Conservation (phyloP, 2,329 filamentous ascomycete genomes). For the Aspergillus carbonarius region DNA sequence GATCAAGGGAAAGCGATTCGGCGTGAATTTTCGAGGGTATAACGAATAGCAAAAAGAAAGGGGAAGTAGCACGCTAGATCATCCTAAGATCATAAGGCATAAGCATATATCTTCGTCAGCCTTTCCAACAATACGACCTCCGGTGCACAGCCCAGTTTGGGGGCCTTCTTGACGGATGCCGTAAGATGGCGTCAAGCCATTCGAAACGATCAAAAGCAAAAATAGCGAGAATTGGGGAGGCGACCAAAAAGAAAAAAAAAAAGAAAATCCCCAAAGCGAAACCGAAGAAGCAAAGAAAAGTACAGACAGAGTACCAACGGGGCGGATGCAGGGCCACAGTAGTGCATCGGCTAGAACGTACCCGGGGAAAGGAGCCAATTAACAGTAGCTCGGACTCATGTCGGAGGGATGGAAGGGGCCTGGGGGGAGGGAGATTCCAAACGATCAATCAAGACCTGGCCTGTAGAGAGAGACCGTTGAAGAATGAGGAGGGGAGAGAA, state of each 20-base stretch:
- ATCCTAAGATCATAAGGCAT: slow-evolving; percentile 7
- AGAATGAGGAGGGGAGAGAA: background rate
- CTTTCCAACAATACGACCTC: slow-evolving; percentile 5
- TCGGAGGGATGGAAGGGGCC: slow-evolving; percentile 1
- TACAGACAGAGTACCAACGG: background rate
- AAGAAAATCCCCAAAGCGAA: slow-evolving; percentile 3
- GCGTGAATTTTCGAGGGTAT: background rate
- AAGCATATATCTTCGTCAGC: slow-evolving; percentile 9
- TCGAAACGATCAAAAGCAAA: background rate
- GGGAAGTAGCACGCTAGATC: background rate
- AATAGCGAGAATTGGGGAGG: background rate
- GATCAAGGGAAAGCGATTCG: background rate
- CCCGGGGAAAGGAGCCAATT: slow-evolving; percentile 20
- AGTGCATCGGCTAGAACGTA: slow-evolving; percentile 15
- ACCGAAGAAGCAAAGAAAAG: slow-evolving; percentile 9
- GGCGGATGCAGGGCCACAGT: slow-evolving; percentile 9
- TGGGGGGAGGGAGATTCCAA: background rate
- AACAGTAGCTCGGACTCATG: slow-evolving; percentile 13
- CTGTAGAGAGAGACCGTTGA: background rate
- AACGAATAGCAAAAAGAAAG: background rate
- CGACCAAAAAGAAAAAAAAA: background rate
- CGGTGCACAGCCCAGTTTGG: slow-evolving; percentile 10
- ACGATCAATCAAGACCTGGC: slow-evolving; percentile 1
- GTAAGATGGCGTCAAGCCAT: slow-evolving; percentile 8
- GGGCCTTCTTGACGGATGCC: background rate